Evolutionary conservation across 2,329 filamentous ascomycete species (phyloP).

Genomic region (Ophiostoma quercus): DNA sequence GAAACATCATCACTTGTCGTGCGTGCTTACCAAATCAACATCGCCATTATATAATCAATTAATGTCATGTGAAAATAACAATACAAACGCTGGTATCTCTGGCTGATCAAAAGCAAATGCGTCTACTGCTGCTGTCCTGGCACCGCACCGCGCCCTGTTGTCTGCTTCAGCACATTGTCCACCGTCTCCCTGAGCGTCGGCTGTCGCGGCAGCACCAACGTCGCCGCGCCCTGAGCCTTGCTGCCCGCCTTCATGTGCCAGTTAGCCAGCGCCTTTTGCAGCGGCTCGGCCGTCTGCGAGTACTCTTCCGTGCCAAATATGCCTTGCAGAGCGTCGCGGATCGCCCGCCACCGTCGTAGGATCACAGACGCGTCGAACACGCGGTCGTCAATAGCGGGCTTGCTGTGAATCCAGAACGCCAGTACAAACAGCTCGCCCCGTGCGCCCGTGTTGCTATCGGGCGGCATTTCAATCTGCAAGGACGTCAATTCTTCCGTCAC

Average conservation of each 20-base stretch:
- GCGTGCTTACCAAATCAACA: neutral
- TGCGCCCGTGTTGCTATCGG: neutral
- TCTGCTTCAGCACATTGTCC: conserved; percentile 22
- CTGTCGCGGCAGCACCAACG: conserved; percentile 30
- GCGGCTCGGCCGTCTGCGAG: conserved; percentile 11
- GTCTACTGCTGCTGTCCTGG: conserved; percentile 7
- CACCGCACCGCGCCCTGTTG: conserved; percentile 8
- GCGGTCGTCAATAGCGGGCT: conserved; percentile 8
- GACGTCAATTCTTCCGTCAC: conserved; percentile 47
- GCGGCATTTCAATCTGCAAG: conserved; percentile 22
- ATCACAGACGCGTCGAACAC: conserved; percentile 33
- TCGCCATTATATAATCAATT: neutral
- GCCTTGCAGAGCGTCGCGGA: conserved; percentile 31
- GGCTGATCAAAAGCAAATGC: conserved; percentile 2
- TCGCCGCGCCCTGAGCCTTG: neutral
- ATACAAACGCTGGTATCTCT: conserved; percentile 1
- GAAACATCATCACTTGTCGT: neutral
- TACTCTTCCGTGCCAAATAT: conserved; percentile 32
- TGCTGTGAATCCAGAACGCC: conserved; percentile 51
- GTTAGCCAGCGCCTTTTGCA: neutral
- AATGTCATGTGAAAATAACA: neutral
- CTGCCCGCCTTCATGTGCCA: neutral
- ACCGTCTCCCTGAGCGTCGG: conserved; percentile 43
- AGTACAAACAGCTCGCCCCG: conserved; percentile 38
- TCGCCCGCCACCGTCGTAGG: conserved; percentile 39